Conservation (phyloP, 768 basidiomycete species). For the Saitozyma podzolica region DNA sequence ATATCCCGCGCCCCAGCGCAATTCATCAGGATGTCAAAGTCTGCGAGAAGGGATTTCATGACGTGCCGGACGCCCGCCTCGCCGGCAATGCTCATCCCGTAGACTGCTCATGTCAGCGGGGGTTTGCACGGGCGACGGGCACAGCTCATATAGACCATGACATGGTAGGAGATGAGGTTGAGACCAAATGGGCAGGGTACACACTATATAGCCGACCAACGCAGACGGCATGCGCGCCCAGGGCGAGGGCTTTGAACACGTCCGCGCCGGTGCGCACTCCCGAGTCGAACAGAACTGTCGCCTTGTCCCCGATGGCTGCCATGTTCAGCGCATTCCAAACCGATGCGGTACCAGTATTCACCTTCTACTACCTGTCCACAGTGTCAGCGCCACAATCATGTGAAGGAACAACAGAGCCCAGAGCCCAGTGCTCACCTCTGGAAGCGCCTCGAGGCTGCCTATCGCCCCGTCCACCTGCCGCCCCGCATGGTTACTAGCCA, state of each 20-base stretch:
- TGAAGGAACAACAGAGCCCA: too few relatives aligned
- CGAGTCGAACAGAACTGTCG: slow-evolving; percentile 59
- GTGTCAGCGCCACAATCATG: slow-evolving; percentile 1
- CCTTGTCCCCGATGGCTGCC: slow-evolving; percentile 61
- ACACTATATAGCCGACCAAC: slow-evolving; percentile 56
- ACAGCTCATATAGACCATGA: too few relatives aligned
- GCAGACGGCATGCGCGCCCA: slow-evolving; percentile 79
- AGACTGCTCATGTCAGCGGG: slow-evolving; percentile 53
- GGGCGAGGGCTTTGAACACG: slow-evolving; percentile 72
- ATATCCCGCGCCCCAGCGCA: slow-evolving; percentile 1
- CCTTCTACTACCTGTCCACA: slow-evolving; percentile 25
- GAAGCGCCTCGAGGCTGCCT: slow-evolving; percentile 55
- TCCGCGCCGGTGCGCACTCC: slow-evolving; percentile 77
- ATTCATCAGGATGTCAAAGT: slow-evolving; percentile 9
- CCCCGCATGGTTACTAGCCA: slow-evolving; percentile 72
- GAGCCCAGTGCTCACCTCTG: slow-evolving; percentile 17
- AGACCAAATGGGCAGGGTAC: neutral
- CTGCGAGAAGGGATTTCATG: slow-evolving; percentile 51
- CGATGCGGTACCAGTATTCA: neutral
- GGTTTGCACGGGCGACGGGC: neutral
- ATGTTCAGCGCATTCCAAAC: too few relatives aligned
- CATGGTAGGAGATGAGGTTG: too few relatives aligned
- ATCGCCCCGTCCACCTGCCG: slow-evolving; percentile 73
- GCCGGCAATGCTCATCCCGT: slow-evolving; percentile 69
- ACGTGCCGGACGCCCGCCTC: slow-evolving; percentile 75